phyloP scores from a whole-genome alignment of 2,329 filamentous ascomycete species.

The Dendryphion nanum region DNA sequence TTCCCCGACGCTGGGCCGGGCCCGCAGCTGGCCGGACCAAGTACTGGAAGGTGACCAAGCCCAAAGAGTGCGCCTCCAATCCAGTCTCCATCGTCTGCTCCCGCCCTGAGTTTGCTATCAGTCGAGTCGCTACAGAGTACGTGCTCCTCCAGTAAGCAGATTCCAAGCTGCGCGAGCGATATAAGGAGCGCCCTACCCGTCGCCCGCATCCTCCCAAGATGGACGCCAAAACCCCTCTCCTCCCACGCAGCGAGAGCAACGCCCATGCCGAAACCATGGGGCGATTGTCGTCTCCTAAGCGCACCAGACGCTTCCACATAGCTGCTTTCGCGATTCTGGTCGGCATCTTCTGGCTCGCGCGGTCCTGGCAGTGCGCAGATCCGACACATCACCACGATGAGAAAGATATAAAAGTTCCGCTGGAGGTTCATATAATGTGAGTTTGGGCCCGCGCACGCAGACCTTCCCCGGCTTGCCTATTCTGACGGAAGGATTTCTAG shows the following conservation, averaged over 20 bases:
- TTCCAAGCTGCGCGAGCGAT: too few relatives aligned
- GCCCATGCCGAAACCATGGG: slow-evolving; percentile 17
- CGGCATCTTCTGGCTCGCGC: slow-evolving; percentile 31
- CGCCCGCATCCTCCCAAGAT: slow-evolving; percentile 10
- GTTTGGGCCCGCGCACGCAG: too few relatives aligned
- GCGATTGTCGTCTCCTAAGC: slow-evolving; percentile 14
- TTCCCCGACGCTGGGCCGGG: too few relatives aligned
- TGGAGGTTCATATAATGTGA: slow-evolving; percentile 91
- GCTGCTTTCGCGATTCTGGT: slow-evolving; percentile 25
- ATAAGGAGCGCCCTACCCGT: too few relatives aligned
- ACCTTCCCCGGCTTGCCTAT: slow-evolving; percentile 14
- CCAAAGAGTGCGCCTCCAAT: too few relatives aligned
- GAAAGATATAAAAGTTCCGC: slow-evolving; percentile 56
- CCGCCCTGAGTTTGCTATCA: too few relatives aligned
- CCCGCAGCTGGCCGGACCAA: too few relatives aligned
- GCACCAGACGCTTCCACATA: slow-evolving; percentile 23
- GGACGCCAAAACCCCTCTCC: slow-evolving; percentile 31
- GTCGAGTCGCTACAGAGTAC: too few relatives aligned
- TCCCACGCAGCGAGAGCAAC: slow-evolving; percentile 18
- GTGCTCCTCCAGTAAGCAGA: too few relatives aligned
- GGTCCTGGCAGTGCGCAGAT: slow-evolving; percentile 22
- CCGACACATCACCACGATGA: slow-evolving; percentile 21
- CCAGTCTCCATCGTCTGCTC: too few relatives aligned
- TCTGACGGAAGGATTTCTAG: slow-evolving; percentile 16
- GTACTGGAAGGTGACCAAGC: too few relatives aligned